A percentile compares a stretch with the other conserved stretches of the same genome.
Conservation (phyloP, 2,329 filamentous ascomycete genomes). For the Blastomyces emzantsi region DNA sequence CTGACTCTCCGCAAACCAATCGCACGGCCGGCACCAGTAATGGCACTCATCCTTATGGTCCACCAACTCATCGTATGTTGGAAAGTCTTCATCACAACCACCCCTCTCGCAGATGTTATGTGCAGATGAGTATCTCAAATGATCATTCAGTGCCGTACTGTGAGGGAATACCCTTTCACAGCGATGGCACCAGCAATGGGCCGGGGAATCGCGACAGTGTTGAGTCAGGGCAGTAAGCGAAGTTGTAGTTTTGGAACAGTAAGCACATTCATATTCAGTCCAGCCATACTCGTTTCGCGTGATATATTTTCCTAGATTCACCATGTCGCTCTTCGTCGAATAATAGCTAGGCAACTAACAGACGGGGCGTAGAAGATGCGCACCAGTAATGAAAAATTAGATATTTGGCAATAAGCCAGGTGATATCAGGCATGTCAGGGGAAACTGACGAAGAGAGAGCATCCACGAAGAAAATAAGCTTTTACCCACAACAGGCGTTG, state of each 20-base stretch:
- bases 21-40: constrained; percentile 12
- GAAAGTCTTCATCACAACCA: constrained; percentile 12
- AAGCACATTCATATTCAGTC: constrained; percentile 11
- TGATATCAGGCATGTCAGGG: too few species aligned
- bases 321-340: constrained; percentile 7
- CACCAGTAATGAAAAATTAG: too few species aligned
- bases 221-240: constrained; percentile 8
- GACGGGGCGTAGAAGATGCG: not conserved
- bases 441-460: too few species aligned
- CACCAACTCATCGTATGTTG: not conserved
- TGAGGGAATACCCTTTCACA: constrained; percentile 10
- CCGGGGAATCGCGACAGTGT: constrained; percentile 10
- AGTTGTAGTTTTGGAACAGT: constrained; percentile 6
- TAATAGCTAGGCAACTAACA: not conserved
- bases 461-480: too few species aligned
- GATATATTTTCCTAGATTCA: constrained; percentile 8
- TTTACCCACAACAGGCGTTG: too few species aligned
- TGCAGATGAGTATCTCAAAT: constrained; percentile 6
- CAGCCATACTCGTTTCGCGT: not conserved
- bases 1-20: constrained; percentile 10
- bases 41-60: constrained; percentile 1
- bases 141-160: not conserved
- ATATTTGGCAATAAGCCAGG: too few species aligned
- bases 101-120: constrained; percentile 11
- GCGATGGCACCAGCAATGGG: constrained; percentile 10